A percentile compares a stretch with the other conserved stretches of the same genome.
These are phyloP conservation scores for Vachellia pachyceras DNA, from an alignment of 306 rosid species.

Conservation along the genomic window DNA sequence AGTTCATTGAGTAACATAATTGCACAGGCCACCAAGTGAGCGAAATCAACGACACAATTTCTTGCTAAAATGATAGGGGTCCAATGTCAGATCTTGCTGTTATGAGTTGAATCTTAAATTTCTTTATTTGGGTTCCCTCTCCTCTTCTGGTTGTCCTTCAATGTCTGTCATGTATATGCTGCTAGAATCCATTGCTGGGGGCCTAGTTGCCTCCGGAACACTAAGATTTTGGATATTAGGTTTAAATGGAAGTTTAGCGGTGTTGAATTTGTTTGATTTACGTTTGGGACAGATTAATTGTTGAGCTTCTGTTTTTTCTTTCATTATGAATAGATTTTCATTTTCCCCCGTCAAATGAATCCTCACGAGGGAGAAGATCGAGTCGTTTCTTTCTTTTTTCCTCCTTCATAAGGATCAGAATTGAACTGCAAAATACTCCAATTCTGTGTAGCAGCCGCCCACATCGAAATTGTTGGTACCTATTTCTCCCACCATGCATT, in stretches of 20 bases:
- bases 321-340: neutral
- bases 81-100: slow-evolving; percentile 15
- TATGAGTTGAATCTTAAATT: slow-evolving; percentile 3
- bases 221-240: slow-evolving; percentile 1
- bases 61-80: slow-evolving; percentile 2
- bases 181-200: slow-evolving; percentile 4
- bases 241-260: slow-evolving; percentile 18
- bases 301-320: neutral
- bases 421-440: neutral
- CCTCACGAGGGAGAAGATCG: neutral
- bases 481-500: too few relatives aligned
- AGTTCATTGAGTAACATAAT: slow-evolving; percentile 83
- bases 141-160: neutral
- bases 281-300: neutral
- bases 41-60: neutral
- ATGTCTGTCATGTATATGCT: slow-evolving; percentile 21
- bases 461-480: neutral
- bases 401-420: neutral
- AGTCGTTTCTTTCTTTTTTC: neutral
- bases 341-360: neutral
- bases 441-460: neutral
- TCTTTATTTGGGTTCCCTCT: neutral
- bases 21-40: slow-evolving; percentile 73
- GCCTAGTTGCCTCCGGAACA: slow-evolving; percentile 7
- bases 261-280: neutral